phyloP scores from a whole-genome alignment of 345 rosid genomes.

The Hypericum androsaemum region DNA sequence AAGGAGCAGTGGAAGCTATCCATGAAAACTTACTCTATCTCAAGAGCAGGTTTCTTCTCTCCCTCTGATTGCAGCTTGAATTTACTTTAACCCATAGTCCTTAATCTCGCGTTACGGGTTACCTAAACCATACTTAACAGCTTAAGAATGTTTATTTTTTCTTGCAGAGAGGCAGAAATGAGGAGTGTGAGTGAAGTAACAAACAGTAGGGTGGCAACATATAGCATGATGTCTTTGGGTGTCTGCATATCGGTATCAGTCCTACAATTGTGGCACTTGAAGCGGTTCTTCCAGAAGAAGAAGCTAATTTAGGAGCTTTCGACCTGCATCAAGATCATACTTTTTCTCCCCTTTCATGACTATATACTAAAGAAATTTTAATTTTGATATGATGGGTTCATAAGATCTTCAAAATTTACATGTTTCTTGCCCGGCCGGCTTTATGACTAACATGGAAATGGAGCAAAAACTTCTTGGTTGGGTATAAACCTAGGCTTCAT shows the following conservation, averaged over 20 bases:
- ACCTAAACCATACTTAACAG: too few species aligned
- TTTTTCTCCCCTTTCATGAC: too few species aligned
- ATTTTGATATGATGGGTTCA: too few species aligned
- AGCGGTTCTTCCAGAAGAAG: slow-evolving; percentile 73
- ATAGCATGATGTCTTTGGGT: slow-evolving; percentile 64
- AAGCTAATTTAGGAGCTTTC: slow-evolving; percentile 50
- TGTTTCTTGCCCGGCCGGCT: too few species aligned
- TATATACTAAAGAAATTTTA: too few species aligned
- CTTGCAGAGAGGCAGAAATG: slow-evolving; percentile 73
- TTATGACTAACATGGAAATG: too few species aligned
- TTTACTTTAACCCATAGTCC: too few species aligned
- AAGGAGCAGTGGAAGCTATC: slow-evolving; percentile 64
- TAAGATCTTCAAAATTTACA: too few species aligned
- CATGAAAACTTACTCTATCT: slow-evolving; percentile 61
- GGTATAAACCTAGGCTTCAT: too few species aligned
- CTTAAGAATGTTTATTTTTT: neutral
- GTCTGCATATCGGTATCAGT: slow-evolving; percentile 53
- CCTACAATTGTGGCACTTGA: slow-evolving; percentile 68
- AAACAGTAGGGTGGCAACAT: slow-evolving; percentile 64
- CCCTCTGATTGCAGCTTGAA: neutral
- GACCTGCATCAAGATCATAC: too few species aligned
- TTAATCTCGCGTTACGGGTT: too few species aligned
- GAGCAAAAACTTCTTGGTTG: too few species aligned
- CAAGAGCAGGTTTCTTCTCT: slow-evolving; percentile 37
- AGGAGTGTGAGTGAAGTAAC: slow-evolving; percentile 62